Evolutionary conservation across 2,329 filamentous ascomycete species (phyloP).

Genomic region (Clarireedia homoeocarpa): DNA sequence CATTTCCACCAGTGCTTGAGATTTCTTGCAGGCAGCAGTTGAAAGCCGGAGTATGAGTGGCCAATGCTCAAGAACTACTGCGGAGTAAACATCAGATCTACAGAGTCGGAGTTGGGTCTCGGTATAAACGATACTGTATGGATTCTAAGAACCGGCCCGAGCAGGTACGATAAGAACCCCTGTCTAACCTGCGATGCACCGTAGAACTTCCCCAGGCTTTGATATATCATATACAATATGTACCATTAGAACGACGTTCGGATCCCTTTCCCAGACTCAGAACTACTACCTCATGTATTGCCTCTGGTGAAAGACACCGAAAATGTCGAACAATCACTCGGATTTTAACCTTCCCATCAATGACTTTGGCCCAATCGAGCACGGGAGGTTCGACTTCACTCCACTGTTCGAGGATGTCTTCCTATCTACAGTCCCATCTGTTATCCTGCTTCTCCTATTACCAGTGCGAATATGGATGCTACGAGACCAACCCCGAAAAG

Average conservation of each 20-base stretch:
- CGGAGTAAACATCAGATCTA: no score
- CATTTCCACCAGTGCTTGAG: no score
- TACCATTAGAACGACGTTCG: neutral
- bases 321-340: slow-evolving; percentile 5
- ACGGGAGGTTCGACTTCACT: slow-evolving; percentile 23
- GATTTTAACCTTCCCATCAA: neutral
- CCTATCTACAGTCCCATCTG: slow-evolving; percentile 18
- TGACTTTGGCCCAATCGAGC: slow-evolving; percentile 16
- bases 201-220: neutral
- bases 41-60: no score
- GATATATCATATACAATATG: neutral
- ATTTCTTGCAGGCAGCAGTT: neutral
- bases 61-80: no score
- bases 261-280: neutral
- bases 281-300: neutral
- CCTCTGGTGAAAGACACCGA: neutral
- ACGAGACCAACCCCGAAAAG: slow-evolving; percentile 17
- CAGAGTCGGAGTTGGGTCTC: neutral
- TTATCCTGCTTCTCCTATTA: slow-evolving; percentile 14
- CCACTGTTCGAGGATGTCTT: slow-evolving; percentile 20
- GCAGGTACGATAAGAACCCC: neutral
- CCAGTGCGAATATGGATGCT: slow-evolving; percentile 16
- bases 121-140: no score
- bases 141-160: no score
- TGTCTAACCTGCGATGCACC: no score